Conservation (phyloP, 148 eudicot genomes). For the Rhododendron kiyosumense region DNA sequence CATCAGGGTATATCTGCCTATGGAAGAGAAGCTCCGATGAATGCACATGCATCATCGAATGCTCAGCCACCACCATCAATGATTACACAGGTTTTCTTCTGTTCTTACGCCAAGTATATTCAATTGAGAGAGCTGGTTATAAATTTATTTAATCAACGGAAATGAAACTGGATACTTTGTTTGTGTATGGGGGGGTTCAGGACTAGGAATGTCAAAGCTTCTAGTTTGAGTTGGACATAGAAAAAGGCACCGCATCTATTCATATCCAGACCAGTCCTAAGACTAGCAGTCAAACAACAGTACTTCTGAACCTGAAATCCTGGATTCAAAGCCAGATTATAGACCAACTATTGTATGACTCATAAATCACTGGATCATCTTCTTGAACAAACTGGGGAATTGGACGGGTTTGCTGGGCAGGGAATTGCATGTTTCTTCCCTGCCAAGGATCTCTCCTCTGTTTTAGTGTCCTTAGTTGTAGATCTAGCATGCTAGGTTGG, state of each 20-base stretch:
- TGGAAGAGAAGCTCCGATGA: conserved; percentile 70
- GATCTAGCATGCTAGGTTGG: not conserved
- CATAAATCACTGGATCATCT: not conserved
- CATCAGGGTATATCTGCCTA: conserved; percentile 79
- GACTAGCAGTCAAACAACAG: not conserved
- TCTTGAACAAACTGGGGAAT: not conserved
- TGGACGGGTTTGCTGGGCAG: not conserved
- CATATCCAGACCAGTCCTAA: not conserved
- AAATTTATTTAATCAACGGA: not conserved
- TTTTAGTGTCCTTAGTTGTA: not conserved
- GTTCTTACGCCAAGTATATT: not conserved
- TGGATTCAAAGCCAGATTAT: not conserved
- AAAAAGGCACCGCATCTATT: not conserved
- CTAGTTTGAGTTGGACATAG: not conserved
- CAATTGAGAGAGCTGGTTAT: not conserved
- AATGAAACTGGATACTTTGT: conserved; percentile 3
- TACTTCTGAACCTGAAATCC: not conserved
- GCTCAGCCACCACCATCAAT: conserved; percentile 56
- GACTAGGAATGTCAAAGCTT: not conserved
- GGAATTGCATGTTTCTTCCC: not conserved
- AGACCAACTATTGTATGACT: not conserved
- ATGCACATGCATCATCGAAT: conserved; percentile 49
- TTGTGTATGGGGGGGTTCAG: not conserved
- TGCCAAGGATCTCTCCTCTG: not conserved
- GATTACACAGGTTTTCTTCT: conserved; percentile 59